Evolutionary conservation across 805 yeast genomes (phyloP).

Genomic region (Lipomyces orientalis): DNA sequence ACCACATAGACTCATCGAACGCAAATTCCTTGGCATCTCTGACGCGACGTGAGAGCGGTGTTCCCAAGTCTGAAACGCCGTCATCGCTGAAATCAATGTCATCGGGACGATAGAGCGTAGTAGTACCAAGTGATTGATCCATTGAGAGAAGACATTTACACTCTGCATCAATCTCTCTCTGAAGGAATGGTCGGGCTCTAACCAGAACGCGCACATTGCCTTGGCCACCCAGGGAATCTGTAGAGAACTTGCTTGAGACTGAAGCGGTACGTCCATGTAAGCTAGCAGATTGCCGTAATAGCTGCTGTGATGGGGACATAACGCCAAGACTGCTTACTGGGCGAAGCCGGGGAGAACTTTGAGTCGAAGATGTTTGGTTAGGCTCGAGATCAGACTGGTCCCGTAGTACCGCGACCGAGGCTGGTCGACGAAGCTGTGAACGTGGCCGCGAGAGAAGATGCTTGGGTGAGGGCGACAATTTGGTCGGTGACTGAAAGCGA

Average conservation of each 20-base stretch:
- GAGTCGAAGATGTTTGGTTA: not conserved
- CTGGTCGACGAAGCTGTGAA: slow-evolving; percentile 31
- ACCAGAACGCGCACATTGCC: slow-evolving; percentile 38
- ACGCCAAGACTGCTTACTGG: slow-evolving; percentile 11
- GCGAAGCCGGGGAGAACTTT: not conserved
- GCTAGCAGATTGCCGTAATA: not conserved
- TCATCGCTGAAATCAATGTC: not conserved
- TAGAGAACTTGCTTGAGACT: slow-evolving; percentile 11
- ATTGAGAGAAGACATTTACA: slow-evolving; percentile 27
- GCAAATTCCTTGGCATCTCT: slow-evolving; percentile 47
- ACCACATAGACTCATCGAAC: slow-evolving; percentile 59
- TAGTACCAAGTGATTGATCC: slow-evolving; percentile 19
- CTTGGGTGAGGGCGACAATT: slow-evolving; percentile 6
- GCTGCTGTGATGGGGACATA: slow-evolving; percentile 1
- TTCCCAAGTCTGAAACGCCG: not conserved
- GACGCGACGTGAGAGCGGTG: slow-evolving; percentile 28
- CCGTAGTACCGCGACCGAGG: slow-evolving; percentile 7
- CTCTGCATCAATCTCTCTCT: slow-evolving; percentile 26
- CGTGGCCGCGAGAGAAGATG: slow-evolving; percentile 32
- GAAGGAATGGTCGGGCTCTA: slow-evolving; percentile 37
- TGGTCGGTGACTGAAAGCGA: slow-evolving; percentile 2
- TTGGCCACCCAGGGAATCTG: slow-evolving; percentile 17
- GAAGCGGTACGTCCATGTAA: slow-evolving; percentile 15
- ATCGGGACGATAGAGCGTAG: slow-evolving; percentile 27
- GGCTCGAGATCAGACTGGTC: slow-evolving; percentile 8